Evolutionary conservation across 257 asterid species (phyloP).

Genomic region (Catharanthus roseus): DNA sequence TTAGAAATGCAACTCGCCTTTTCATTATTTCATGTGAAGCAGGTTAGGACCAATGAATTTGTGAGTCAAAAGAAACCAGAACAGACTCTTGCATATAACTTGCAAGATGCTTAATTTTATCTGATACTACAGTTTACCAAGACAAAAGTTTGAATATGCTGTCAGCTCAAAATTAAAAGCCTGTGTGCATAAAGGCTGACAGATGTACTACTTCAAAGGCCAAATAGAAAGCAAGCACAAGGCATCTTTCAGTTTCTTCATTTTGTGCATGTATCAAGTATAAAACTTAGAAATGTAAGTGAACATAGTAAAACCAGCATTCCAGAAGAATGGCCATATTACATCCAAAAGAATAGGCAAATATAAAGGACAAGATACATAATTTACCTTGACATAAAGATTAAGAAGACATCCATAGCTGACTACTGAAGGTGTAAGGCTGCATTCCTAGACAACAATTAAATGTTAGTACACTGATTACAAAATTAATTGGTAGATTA

Average conservation of each 20-base stretch:
- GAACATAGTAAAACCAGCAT: neutral
- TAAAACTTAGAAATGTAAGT: neutral
- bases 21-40: too few species aligned
- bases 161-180: neutral
- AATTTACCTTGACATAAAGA: constrained; percentile 74
- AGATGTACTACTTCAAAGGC: neutral
- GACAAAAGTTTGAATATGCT: too few species aligned
- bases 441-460: constrained; percentile 63
- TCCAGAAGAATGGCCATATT: neutral
- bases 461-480: constrained; percentile 9
- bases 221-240: neutral
- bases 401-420: constrained; percentile 94
- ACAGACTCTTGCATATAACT: too few species aligned
- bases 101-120: too few species aligned
- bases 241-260: neutral
- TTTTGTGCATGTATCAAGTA: neutral
- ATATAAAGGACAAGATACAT: constrained; percentile 5
- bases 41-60: too few species aligned
- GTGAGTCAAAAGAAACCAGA: too few species aligned
- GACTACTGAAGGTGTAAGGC: constrained; percentile 74
- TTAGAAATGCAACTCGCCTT: neutral
- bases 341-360: neutral
- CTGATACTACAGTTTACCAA: too few species aligned
- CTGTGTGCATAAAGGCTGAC: neutral
- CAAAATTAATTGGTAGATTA: neutral